A percentile compares a stretch with the other conserved stretches of the same genome.
phyloP scores from a whole-genome alignment of 495 filamentous ascomycete genomes.

The Acidomyces sp. region DNA sequence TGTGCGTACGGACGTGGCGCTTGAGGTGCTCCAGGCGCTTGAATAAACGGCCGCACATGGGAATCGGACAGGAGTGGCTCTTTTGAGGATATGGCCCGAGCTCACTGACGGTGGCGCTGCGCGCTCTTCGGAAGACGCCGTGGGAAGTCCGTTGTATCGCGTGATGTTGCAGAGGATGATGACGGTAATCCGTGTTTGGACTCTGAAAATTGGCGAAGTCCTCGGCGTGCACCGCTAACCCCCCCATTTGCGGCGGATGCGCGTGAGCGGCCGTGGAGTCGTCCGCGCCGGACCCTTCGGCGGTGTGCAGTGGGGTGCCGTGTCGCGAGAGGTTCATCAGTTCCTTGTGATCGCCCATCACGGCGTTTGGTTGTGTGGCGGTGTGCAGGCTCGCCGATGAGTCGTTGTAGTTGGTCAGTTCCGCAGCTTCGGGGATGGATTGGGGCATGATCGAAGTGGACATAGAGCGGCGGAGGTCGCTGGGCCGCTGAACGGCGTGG shows the following conservation, averaged over 20 bases:
- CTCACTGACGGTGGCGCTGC: slow-evolving; percentile 94
- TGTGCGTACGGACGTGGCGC: slow-evolving; percentile 97
- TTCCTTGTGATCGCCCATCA: slow-evolving; percentile 56
- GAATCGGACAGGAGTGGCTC: slow-evolving; percentile 97
- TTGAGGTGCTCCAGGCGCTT: slow-evolving; percentile 99
- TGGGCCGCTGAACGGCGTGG: slow-evolving; percentile 57
- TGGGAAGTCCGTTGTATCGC: slow-evolving; percentile 46
- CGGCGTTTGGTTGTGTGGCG: slow-evolving; percentile 34
- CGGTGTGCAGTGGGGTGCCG: slow-evolving; percentile 67
- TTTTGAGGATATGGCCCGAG: slow-evolving; percentile 93
- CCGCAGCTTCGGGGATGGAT: slow-evolving; percentile 55
- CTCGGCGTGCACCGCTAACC: slow-evolving; percentile 37
- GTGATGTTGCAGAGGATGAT: slow-evolving; percentile 38
- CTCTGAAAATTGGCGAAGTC: slow-evolving; percentile 56
- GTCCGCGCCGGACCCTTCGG: slow-evolving; percentile 37
- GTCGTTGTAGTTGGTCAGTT: slow-evolving; percentile 41
- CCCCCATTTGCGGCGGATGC: background rate
- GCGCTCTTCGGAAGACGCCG: slow-evolving; percentile 72
- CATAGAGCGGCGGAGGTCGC: slow-evolving; percentile 80
- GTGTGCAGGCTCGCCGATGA: slow-evolving; percentile 50
- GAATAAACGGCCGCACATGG: slow-evolving; percentile 90
- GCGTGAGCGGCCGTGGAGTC: background rate
- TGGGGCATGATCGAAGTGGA: slow-evolving; percentile 73
- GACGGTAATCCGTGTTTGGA: slow-evolving; percentile 25
- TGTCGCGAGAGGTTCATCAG: slow-evolving; percentile 73